Conservation (phyloP, 2,329 filamentous ascomycete genomes). For the Blastomyces parvus region DNA sequence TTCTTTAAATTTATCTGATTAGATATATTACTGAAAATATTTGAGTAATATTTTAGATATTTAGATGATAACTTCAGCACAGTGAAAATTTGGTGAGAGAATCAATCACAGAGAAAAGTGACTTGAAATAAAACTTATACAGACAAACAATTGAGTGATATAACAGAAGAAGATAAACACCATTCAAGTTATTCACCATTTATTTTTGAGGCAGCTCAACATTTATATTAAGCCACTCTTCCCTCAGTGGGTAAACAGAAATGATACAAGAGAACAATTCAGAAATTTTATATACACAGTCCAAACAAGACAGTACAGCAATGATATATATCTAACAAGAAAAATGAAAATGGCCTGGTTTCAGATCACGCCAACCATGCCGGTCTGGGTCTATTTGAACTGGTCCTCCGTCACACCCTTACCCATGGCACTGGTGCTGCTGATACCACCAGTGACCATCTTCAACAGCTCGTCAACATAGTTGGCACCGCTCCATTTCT, state of each 20-base stretch:
- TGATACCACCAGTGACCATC: conserved; percentile 92
- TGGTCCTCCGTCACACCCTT: conserved; percentile 97
- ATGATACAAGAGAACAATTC: background rate
- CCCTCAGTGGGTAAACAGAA: background rate
- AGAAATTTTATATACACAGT: conserved; percentile 1
- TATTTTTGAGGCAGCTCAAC: background rate
- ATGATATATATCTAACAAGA: background rate
- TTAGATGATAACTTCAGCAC: too few species aligned
- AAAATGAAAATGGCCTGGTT: background rate
- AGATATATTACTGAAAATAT: background rate
- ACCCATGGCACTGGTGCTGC: conserved; percentile 89
- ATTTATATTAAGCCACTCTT: background rate
- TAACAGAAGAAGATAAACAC: background rate
- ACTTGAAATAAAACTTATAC: background rate
- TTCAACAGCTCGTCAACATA: conserved; percentile 92
- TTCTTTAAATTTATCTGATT: too few species aligned
- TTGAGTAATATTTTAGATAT: too few species aligned
- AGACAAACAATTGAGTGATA: background rate
- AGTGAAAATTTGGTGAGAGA: too few species aligned
- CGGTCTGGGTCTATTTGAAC: conserved; percentile 51
- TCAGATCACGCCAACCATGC: background rate
- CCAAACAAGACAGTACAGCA: background rate
- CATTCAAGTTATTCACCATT: background rate
- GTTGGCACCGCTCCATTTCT: conserved; percentile 95
- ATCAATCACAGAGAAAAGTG: background rate